These are phyloP conservation scores for Sclerotinia glacialis DNA, from an alignment of 2,329 filamentous ascomycete genomes.

Conservation along the genomic window DNA sequence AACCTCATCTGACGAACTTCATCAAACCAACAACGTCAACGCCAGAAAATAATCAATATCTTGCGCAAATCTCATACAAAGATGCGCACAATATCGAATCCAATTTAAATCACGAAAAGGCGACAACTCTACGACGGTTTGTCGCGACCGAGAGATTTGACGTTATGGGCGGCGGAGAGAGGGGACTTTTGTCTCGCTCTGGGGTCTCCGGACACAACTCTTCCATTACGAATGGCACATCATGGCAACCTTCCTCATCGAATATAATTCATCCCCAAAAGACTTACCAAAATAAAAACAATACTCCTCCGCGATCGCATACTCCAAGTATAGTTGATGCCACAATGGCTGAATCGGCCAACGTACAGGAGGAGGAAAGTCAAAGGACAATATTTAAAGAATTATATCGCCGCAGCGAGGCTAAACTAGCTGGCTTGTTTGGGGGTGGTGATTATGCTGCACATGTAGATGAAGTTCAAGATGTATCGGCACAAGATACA, in stretches of 20 bases:
- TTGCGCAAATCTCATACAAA: constrained; percentile 18
- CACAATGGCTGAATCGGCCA: constrained; percentile 47
- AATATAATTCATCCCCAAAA: constrained; percentile 47
- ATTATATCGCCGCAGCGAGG: constrained; percentile 73
- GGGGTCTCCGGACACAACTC: constrained; percentile 28
- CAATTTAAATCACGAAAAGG: constrained; percentile 32
- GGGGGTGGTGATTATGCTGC: constrained; percentile 41
- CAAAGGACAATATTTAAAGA: constrained; percentile 71
- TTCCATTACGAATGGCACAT: constrained; percentile 45
- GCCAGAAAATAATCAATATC: constrained; percentile 22
- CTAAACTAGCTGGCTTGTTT: constrained; percentile 75
- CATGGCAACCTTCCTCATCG: constrained; percentile 60
- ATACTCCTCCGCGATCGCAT: constrained; percentile 45
- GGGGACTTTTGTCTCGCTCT: constrained; percentile 34
- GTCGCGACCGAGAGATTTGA: constrained; percentile 28
- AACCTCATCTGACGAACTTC: constrained; percentile 16
- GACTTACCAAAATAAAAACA: constrained; percentile 59
- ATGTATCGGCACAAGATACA: constrained; percentile 36
- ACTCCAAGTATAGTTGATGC: constrained; percentile 39
- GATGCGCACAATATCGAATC: constrained; percentile 22
- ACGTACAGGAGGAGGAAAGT: constrained; percentile 65
- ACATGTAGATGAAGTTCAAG: constrained; percentile 31
- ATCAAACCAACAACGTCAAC: constrained; percentile 23
- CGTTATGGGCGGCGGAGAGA: constrained; percentile 25
- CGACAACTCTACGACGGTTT: constrained; percentile 31